Conservation (phyloP, 1,284 basidiomycete species). For the Vanrija sp. region DNA sequence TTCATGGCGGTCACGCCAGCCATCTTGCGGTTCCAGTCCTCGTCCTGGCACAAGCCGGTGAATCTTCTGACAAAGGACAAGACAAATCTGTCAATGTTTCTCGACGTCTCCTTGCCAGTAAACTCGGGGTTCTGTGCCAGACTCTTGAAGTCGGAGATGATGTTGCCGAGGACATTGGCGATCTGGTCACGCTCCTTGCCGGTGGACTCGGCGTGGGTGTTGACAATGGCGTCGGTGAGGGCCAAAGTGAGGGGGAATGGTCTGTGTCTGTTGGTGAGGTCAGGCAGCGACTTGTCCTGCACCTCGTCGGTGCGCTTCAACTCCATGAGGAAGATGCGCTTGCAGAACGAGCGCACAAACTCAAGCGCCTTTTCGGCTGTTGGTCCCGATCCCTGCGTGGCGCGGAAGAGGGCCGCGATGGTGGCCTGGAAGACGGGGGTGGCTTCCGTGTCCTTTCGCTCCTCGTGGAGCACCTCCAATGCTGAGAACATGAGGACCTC, state of each 20-base stretch:
- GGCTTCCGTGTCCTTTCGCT: conserved; percentile 31
- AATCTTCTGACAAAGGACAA: conserved; percentile 76
- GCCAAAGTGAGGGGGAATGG: conserved; percentile 38
- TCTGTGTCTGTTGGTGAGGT: conserved; percentile 29
- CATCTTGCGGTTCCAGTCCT: conserved; percentile 78
- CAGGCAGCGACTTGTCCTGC: conserved; percentile 21
- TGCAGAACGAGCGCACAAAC: conserved; percentile 37
- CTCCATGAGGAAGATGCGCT: conserved; percentile 38
- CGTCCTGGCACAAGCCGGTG: conserved; percentile 78
- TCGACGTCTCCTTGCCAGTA: conserved; percentile 56
- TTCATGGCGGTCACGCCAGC: conserved; percentile 81
- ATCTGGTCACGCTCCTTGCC: conserved; percentile 60
- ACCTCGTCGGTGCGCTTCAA: conserved; percentile 27
- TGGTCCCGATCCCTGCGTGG: conserved; percentile 17
- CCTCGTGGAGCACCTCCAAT: conserved; percentile 67
- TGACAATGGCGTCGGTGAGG: conserved; percentile 66
- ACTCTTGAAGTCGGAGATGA: conserved; percentile 68
- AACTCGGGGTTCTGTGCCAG: conserved; percentile 48
- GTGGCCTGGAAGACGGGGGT: conserved; percentile 34
- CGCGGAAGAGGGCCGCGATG: conserved; percentile 37
- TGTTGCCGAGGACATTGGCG: conserved; percentile 57
- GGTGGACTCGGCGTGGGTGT: conserved; percentile 66
- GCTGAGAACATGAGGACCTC: conserved; percentile 72
- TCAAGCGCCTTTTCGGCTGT: conserved; percentile 23
- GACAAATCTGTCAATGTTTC: conserved; percentile 53